Evolutionary conservation across 2,329 filamentous ascomycete genomes (phyloP).

Genomic region (Fusarium mexicanum): DNA sequence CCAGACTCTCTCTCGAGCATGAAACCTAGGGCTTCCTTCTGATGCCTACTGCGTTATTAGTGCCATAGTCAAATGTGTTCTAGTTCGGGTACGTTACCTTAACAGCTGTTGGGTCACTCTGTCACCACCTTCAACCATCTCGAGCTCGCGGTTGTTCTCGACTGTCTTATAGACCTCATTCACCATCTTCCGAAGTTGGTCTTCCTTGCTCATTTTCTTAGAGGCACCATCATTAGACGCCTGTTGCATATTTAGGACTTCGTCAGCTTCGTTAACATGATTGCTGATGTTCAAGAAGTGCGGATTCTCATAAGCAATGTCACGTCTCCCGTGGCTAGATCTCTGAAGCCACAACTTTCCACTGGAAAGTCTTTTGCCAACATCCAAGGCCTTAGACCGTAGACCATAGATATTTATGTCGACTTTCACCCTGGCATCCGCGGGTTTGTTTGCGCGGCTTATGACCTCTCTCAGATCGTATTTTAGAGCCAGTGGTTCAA

Average conservation of each 20-base stretch:
- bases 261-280: fast-evolving
- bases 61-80: fast-evolving
- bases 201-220: not conserved
- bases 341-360: slow-evolving; percentile 11
- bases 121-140: slow-evolving; percentile 4
- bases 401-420: slow-evolving; percentile 6
- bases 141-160: not conserved
- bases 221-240: fast-evolving
- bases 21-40: slow-evolving; percentile 9
- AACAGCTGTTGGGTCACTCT: not conserved
- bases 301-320: not conserved
- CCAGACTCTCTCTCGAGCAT: slow-evolving; percentile 12
- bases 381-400: fast-evolving
- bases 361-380: not conserved
- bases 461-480: not conserved
- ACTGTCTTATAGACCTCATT: slow-evolving; percentile 5
- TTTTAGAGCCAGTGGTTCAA: not conserved
- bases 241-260: not conserved
- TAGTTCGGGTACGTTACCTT: not conserved
- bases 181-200: slow-evolving; percentile 13
- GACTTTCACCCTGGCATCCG: slow-evolving; percentile 1
- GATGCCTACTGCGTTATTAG: not conserved
- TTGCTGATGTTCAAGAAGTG: not conserved
- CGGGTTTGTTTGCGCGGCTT: not conserved
- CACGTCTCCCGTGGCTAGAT: not conserved